Evolutionary conservation across 2,329 filamentous ascomycete species (phyloP).

Genomic region (Cadophora malorum): DNA sequence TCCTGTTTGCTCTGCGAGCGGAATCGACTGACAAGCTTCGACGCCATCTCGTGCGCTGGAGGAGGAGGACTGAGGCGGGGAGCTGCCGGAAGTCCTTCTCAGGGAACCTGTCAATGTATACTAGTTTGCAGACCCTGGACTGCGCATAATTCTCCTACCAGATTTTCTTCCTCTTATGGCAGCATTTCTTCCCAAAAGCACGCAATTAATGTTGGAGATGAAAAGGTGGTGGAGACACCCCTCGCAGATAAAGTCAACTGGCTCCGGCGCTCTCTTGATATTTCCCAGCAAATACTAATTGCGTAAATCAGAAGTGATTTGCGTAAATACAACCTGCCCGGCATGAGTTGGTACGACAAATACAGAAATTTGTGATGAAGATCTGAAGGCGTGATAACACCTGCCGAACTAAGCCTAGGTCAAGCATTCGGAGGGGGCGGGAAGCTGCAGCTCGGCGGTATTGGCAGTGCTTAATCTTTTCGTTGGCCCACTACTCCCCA

Average conservation of each 20-base stretch:
- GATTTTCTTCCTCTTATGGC: not conserved
- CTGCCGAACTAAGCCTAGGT: constrained; percentile 7
- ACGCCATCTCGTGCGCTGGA: not conserved
- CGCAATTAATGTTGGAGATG: not conserved
- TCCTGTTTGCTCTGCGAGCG: not conserved
- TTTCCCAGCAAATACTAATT: not conserved
- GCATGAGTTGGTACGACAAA: not conserved
- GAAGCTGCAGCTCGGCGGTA: constrained; percentile 8
- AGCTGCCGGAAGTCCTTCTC: not conserved
- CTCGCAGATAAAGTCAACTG: not conserved
- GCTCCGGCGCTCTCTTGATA: not conserved
- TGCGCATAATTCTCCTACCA: not conserved
- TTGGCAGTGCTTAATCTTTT: constrained; percentile 9
- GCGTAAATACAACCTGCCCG: not conserved
- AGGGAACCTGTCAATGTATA: not conserved
- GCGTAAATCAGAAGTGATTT: not conserved
- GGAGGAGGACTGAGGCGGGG: not conserved
- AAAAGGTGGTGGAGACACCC: not conserved
- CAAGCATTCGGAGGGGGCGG: constrained; percentile 5
- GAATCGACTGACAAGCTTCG: not conserved
- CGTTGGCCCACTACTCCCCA: not conserved
- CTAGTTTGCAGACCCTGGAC: not conserved
- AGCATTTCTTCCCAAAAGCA: not conserved
- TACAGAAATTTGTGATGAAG: not conserved
- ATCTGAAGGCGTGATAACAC: constrained; percentile 10